Percentiles rank a stretch among this genome's conserved stretches.
phyloP scores from a whole-genome alignment of 306 rosid genomes.

The Luffa aegyptiaca region DNA sequence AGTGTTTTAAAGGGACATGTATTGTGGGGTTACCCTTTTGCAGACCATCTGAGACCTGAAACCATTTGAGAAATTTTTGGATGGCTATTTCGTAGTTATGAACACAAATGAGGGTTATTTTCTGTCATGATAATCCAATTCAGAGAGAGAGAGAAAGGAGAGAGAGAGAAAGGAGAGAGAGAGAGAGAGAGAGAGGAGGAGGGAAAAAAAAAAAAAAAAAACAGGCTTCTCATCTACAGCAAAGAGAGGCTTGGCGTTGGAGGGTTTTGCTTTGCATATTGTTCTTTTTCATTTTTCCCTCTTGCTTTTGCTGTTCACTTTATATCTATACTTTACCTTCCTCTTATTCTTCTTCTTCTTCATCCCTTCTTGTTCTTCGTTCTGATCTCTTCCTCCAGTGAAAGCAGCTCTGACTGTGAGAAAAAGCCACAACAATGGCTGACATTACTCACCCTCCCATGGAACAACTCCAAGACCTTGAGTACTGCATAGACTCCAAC shows the following conservation, averaged over 20 bases:
- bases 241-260: slow-evolving; percentile 18
- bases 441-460: slow-evolving; percentile 91
- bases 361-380: slow-evolving; percentile 18
- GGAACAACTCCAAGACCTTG: slow-evolving; percentile 99
- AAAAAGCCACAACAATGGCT: slow-evolving; percentile 56
- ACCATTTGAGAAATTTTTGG: not conserved
- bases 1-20: not conserved
- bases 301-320: slow-evolving; percentile 37
- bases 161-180: not conserved
- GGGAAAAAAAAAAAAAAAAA: not conserved
- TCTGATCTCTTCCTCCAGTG: slow-evolving; percentile 2
- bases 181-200: not conserved
- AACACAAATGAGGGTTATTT: slow-evolving; percentile 10
- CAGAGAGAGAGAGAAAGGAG: not conserved
- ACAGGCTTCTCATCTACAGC: slow-evolving; percentile 22
- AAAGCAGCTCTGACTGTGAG: slow-evolving; percentile 17
- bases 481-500: slow-evolving; percentile 94
- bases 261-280: slow-evolving; percentile 35
- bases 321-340: slow-evolving; percentile 54
- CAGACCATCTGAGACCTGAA: not conserved
- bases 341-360: slow-evolving; percentile 34
- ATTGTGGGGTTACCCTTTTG: not conserved
- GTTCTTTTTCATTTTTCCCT: slow-evolving; percentile 15
- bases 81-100: slow-evolving; percentile 18
- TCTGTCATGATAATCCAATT: slow-evolving; percentile 2